A percentile compares a stretch with the other conserved stretches of the same genome.
Conservation (phyloP, 106 monocot genomes). For the Triglochin maritima region DNA sequence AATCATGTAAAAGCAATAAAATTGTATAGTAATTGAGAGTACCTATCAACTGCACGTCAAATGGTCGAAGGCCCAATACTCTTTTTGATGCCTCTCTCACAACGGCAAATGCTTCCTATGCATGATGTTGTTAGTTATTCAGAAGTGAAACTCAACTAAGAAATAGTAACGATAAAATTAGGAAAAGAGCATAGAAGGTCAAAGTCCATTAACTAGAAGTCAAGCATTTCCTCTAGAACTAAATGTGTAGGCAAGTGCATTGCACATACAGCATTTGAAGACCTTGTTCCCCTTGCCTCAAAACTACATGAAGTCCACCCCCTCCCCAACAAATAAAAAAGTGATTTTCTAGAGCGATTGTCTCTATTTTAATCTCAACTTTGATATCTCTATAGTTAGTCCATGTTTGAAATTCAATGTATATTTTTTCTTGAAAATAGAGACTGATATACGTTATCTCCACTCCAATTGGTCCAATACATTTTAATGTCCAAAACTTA, state of each 20-base stretch:
- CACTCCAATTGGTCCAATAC: no score
- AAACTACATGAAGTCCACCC: no score
- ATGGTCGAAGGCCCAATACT: slow-evolving; percentile 90
- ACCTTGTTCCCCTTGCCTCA: no score
- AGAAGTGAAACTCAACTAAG: not conserved
- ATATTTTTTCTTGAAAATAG: no score
- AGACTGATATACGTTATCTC: no score
- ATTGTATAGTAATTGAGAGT: not conserved
- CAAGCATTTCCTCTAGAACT: not conserved
- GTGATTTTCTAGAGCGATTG: no score
- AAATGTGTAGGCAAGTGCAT: not conserved
- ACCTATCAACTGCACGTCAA: slow-evolving; percentile 97
- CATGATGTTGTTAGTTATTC: not conserved
- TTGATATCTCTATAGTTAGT: no score
- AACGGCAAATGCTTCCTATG: slow-evolving; percentile 89
- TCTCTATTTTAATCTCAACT: no score
- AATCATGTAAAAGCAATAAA: not conserved
- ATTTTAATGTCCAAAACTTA: no score
- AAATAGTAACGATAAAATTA: not conserved
- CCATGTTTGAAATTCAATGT: no score
- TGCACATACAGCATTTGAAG: not conserved
- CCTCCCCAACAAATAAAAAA: no score
- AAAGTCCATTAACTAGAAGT: no score
- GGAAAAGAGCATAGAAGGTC: not conserved
- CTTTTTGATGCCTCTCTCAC: slow-evolving; percentile 96